Percentiles rank a stretch among this genome's conserved stretches.
These are phyloP conservation scores for Rhododendron griersonianum DNA, from an alignment of 148 eudicot species.

Conservation along the genomic window DNA sequence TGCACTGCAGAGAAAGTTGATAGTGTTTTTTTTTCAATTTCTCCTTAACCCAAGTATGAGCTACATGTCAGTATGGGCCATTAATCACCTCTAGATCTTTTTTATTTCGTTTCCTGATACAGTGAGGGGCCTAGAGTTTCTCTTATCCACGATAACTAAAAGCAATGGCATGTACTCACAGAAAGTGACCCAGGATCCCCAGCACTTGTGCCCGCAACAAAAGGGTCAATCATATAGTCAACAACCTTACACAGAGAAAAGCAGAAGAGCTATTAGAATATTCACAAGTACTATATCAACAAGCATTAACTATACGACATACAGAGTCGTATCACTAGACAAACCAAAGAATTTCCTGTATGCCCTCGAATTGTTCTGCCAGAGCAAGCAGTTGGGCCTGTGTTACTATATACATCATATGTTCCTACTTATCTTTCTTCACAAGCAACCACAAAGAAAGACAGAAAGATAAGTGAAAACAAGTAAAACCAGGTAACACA, in stretches of 20 bases:
- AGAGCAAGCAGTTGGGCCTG: neutral
- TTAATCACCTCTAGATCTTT: neutral
- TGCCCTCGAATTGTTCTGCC: neutral
- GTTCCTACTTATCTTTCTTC: neutral
- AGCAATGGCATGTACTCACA: slow-evolving; percentile 43
- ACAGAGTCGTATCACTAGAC: neutral
- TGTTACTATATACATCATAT: neutral
- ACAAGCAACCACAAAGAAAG: neutral
- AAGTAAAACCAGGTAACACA: neutral
- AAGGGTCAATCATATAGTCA: slow-evolving; percentile 89
- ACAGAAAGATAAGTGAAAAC: neutral
- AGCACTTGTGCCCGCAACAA: slow-evolving; percentile 87
- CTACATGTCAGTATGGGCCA: neutral
- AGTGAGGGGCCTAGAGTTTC: neutral
- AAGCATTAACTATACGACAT: neutral
- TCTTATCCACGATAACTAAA: neutral
- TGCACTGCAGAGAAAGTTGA: neutral
- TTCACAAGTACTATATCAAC: neutral
- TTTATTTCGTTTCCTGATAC: neutral
- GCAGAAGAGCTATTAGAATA: slow-evolving; percentile 7
- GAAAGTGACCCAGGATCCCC: slow-evolving; percentile 96
- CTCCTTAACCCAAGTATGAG: neutral
- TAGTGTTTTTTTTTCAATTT: neutral
- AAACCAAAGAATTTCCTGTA: neutral
- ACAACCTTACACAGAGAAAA: slow-evolving; percentile 49